Evolutionary conservation across 164 flowering plant species (phyloP).

Genomic region (Vitis rotundifolia): DNA sequence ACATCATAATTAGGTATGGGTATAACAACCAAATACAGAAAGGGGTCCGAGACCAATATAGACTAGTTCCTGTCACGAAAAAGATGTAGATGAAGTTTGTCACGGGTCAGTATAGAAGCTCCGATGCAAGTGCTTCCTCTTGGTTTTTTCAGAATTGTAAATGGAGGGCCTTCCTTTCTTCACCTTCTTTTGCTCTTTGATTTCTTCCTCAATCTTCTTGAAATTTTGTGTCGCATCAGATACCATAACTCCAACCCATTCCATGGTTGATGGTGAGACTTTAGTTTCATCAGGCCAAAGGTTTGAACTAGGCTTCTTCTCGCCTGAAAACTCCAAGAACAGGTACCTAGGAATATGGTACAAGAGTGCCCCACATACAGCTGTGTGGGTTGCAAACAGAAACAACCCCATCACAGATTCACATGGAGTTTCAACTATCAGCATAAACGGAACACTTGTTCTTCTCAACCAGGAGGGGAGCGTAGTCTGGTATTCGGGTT

Average conservation of each 20-base stretch:
- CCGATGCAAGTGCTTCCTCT: too few species aligned
- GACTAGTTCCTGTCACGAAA: too few species aligned
- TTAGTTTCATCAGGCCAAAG: conserved; percentile 8
- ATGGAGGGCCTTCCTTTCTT: neutral
- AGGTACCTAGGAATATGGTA: conserved; percentile 30
- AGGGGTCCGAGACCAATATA: too few species aligned
- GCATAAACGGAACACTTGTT: conserved; percentile 11
- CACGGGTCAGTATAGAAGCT: too few species aligned
- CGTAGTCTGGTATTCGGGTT: conserved; percentile 21
- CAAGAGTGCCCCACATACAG: conserved; percentile 1
- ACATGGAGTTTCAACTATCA: conserved; percentile 4
- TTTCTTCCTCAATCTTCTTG: neutral
- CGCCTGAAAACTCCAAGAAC: conserved; percentile 5
- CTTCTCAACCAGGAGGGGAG: conserved; percentile 3
- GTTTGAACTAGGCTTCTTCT: conserved; percentile 26
- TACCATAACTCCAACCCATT: conserved; percentile 2
- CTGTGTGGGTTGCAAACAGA: conserved; percentile 33
- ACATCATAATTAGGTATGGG: too few species aligned
- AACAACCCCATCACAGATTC: conserved; percentile 13
- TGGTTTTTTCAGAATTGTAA: neutral
- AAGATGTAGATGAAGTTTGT: too few species aligned
- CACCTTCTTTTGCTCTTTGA: neutral
- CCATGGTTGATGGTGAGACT: conserved; percentile 5
- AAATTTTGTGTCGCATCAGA: conserved; percentile 3
- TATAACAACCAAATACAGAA: too few species aligned